Evolutionary conservation across 2,329 filamentous ascomycete genomes (phyloP), one percentile per base, ranked within the genome.

Genomic region (Leptographium procerum): DNA sequence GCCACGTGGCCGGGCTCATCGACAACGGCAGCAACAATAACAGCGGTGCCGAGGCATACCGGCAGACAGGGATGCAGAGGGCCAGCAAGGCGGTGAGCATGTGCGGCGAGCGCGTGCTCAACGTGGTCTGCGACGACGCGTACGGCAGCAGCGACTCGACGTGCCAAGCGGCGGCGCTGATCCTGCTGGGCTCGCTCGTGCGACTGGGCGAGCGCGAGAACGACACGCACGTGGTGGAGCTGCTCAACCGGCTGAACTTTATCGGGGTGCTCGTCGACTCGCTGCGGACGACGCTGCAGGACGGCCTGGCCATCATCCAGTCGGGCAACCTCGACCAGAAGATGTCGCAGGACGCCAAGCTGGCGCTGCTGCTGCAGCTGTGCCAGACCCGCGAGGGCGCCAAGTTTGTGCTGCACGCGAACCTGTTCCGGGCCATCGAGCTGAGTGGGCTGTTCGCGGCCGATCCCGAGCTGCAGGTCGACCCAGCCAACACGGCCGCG

Each of bases 111-210:
- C 81, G 88, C 57, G 77, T 97, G 45, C 81, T 97, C 61, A 90
- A 92, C 65, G 84, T 90, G 29, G 79, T 96, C 50, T 96, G 91
- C 68, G 94, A 99, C 67, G 94, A 99, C 73, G 91, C 91, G 24
- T 92, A 91, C 69, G 85, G 87, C 60, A 85, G 87, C 60, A 90
- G 91, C 45, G 87, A 92, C 66, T 81, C 88, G 14, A 82, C 80
- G 13, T 95, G 89, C 70, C 88, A 95, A 67, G 85, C 95, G 4
- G 87, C 92, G 1, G 91, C 94, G 13, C 77, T 97, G 50, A 81
- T 96, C 43, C 78, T 97, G n/a, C 77, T 99, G 36, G 85, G 88
- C 57, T 82, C 87, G 1, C 73, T 97, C 16, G 84, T 95, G 34
- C 82, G 84, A 50, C 75, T 96, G 56, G 87, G 87, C 52, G 84